phyloP scores from a whole-genome alignment of 345 rosid genomes.

The Moricandia moricandioides region DNA sequence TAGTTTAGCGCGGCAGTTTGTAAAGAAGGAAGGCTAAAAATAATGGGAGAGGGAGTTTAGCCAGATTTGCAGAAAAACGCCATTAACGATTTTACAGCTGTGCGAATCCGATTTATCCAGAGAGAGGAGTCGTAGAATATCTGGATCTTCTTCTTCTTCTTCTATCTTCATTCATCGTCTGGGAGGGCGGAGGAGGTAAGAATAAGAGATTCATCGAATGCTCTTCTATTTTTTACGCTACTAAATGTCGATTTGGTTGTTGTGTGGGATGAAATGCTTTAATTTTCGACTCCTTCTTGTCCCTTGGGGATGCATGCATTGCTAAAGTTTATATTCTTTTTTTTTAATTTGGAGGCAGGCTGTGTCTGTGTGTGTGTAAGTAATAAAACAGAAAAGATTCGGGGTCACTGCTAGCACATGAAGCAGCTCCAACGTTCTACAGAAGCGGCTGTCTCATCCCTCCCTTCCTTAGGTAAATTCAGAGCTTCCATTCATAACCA shows the following conservation, averaged over 20 bases:
- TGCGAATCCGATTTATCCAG: not conserved
- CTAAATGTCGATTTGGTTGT: not conserved
- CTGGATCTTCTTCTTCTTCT: not conserved
- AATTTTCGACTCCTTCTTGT: not conserved
- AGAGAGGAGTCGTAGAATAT: not conserved
- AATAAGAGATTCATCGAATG: not conserved
- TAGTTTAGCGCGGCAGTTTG: conserved; percentile 37
- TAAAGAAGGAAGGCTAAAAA: not conserved
- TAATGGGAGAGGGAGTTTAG: not conserved
- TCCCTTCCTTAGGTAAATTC: not conserved
- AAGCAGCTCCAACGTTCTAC: not conserved
- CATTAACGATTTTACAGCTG: conserved; percentile 9
- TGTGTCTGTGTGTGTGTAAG: conserved; percentile 10
- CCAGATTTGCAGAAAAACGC: conserved; percentile 9
- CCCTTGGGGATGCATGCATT: not conserved
- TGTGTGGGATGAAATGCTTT: not conserved
- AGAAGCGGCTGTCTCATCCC: not conserved
- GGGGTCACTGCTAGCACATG: not conserved
- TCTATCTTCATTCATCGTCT: not conserved
- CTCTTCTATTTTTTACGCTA: not conserved
- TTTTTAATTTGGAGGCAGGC: not conserved
- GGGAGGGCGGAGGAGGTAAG: conserved; percentile 9
- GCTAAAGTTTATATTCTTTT: too few relatives aligned
- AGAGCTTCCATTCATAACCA: not conserved
- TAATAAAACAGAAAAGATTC: conserved; percentile 4